Evolutionary conservation across 768 basidiomycete species (phyloP), one percentile per base, ranked within the genome.

Genomic region (Mycena maculata): DNA sequence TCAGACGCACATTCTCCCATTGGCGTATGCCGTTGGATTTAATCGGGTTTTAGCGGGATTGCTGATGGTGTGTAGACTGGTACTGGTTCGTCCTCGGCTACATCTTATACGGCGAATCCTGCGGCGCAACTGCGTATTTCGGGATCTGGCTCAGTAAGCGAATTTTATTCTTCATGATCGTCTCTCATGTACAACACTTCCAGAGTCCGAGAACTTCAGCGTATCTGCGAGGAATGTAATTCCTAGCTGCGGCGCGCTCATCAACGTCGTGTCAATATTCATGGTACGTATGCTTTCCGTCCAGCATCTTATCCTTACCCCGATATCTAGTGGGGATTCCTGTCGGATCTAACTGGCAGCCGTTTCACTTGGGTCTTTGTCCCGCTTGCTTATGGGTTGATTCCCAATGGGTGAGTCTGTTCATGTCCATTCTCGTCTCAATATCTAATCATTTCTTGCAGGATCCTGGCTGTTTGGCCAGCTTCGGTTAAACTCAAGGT

Each of bases 1-100:
- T 73, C 20, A 75, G 70, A 60, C 68, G 74, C 6, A 69, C 67
- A 5, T 69, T 75, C 31, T 71, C 70, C 13, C 23, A 50, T 13
- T 75, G 74, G 73, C 72, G 72, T 75, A 49, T 11, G 74, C 12
- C 2, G 5, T 1, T 15, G 23, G 27, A 11, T n/a, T 7, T 27
- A 13, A 25, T 15, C 30, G 2, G 20, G 25, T 42, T 20, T 2
- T n/a, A n/a, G n/a, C n/a, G n/a, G n/a, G 12, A 22, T 23, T 36
- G 38, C 50, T 44, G 44, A 57, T 16, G 22, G 1, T 6, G n/a
- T 3, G 12, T 52, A 75, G 74, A 68, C 44, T 75, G 73, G 72
- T 75, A 73, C 59, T 72, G 68, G 56, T 71, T 75, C 41, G 73
- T 73, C 22, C 54, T 75, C 18, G 74, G 73, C 6, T 75, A 75